Base-by-base conservation (phyloP, 495 filamentous ascomycete species). In the Bryoglossum gracile region DNA sequence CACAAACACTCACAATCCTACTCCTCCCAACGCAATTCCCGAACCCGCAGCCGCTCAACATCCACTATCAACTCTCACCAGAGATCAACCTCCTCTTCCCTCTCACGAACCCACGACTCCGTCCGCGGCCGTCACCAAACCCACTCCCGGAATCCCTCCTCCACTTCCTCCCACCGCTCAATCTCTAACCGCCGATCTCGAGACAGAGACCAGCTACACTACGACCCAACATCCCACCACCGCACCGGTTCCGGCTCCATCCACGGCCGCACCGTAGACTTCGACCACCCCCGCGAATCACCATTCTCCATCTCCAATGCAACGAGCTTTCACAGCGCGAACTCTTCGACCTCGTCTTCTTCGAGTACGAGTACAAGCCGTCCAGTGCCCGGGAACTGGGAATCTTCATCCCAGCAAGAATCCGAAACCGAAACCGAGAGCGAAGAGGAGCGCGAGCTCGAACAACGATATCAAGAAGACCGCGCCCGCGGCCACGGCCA, bases 301-400 rank as follows among this genome's bases (percentile, higher is more conserved):
- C 56, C 56, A 3, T 59, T 59, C 26, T 50, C 50, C 5, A 51
- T 51, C 19, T 38, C 48, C 3, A 40, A 50, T 19, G 46, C 50
- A 3, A 43, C 42, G 16, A 25, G 38, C 3, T 34, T 11, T 11
- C 48, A 52, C 38, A 52, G 48, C 1, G 17, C 18, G 3, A 23
- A 2, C 42, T 56, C 26, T 6, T 30, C 26, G 13, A 30, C 26
- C 26, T 30, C 26, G 13, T 30, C 26, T 13, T 30, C 26, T 13
- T 6, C 13, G 6, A 30, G 26, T 13, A n/a, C n/a, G n/a, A n/a
- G n/a, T n/a, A n/a, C n/a, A n/a, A 30, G 26, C 26, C 26, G 26
- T 13, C 13, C 26, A 30, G 13, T 6, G 6, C 13, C 26, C 5
- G 13, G 6, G 5, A 6, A 5, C 13, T 13, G 13, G 6, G 6